A percentile compares a stretch with the other conserved stretches of the same genome.
Conservation (phyloP, 768 basidiomycete species). For the Mycena capillaripes region DNA sequence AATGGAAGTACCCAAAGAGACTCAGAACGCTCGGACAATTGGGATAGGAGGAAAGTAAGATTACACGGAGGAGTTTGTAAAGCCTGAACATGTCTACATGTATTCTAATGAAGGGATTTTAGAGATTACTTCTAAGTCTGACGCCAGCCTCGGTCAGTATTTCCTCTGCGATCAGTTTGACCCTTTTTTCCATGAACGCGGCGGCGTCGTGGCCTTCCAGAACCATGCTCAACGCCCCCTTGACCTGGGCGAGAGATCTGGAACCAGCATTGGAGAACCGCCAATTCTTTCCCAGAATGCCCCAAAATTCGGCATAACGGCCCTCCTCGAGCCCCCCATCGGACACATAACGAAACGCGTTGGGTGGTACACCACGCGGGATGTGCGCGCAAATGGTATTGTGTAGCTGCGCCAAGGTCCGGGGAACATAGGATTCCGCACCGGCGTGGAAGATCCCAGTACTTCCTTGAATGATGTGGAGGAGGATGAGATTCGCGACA, state of each 20-base stretch:
- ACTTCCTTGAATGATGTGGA: neutral
- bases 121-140: too few species aligned
- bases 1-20: too few species aligned
- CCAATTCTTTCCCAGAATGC: too few species aligned
- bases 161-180: neutral
- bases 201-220: neutral
- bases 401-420: neutral
- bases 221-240: neutral
- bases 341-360: neutral
- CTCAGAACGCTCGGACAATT: too few species aligned
- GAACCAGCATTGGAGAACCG: neutral
- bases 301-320: too few species aligned
- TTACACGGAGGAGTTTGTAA: too few species aligned
- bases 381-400: neutral
- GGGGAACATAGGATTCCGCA: neutral
- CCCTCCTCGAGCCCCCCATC: neutral
- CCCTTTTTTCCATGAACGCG: neutral
- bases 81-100: too few species aligned
- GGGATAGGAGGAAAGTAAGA: too few species aligned
- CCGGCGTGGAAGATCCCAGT: conserved; percentile 1
- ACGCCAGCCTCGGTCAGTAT: too few species aligned
- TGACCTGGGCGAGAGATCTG: neutral
- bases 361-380: neutral
- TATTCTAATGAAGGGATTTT: too few species aligned
- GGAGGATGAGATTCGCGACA: conserved; percentile 10